These are phyloP conservation scores for Penicillium manginii DNA, from an alignment of 495 filamentous ascomycete species.

Conservation along the genomic window DNA sequence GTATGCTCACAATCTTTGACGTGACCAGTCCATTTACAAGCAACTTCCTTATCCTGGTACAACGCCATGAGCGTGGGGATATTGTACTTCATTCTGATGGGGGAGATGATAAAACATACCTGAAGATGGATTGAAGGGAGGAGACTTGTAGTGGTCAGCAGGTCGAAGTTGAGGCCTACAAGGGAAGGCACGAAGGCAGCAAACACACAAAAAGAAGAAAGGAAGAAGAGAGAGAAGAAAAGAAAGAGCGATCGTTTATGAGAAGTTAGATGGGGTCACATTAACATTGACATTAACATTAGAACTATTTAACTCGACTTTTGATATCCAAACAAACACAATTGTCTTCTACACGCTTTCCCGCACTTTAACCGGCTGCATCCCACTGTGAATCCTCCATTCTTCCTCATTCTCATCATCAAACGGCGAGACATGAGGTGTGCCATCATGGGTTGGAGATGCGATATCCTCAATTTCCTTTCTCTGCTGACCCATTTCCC, in stretches of 20 bases:
- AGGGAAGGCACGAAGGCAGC: too few species aligned
- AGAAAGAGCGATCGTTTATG: too few species aligned
- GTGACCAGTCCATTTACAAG: conserved; percentile 29
- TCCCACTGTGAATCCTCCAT: conserved; percentile 30
- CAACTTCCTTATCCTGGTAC: conserved; percentile 32
- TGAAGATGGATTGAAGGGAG: background rate
- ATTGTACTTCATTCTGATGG: conserved; percentile 42
- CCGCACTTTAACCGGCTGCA: conserved; percentile 35
- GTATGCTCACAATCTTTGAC: conserved; percentile 25
- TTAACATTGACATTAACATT: too few species aligned
- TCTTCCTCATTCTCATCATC: conserved; percentile 33
- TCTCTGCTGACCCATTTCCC: conserved; percentile 51
- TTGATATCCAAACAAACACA: background rate
- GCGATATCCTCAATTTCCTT: conserved; percentile 15
- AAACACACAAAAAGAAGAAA: too few species aligned
- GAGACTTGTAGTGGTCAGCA: background rate
- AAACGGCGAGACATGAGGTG: background rate
- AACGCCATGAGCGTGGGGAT: conserved; percentile 43
- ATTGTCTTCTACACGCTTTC: conserved; percentile 39
- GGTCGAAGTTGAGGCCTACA: too few species aligned
- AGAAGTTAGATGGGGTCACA: too few species aligned
- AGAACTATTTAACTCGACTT: background rate
- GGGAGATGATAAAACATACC: conserved; percentile 8
- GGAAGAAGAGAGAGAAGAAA: too few species aligned
- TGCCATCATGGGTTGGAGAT: conserved; percentile 2